phyloP scores from a whole-genome alignment of 768 basidiomycete genomes.

The Termitomyces titanicus region DNA sequence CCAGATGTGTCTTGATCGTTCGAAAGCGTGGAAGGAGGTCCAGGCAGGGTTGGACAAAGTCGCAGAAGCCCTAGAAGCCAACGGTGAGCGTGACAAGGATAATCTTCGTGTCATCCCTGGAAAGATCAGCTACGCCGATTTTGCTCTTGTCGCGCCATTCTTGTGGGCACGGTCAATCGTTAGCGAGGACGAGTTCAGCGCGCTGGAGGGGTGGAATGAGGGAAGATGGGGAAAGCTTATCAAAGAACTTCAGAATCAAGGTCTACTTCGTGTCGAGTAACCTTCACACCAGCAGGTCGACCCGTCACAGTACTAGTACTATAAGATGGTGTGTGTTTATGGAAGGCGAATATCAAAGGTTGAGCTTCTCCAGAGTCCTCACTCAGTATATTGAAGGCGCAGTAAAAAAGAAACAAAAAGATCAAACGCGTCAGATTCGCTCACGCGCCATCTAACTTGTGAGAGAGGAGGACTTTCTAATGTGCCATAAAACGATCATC shows the following conservation, averaged over 20 bases:
- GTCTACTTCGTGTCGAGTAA: constrained; percentile 1
- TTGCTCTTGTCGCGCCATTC: constrained; percentile 4
- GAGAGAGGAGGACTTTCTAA: too few species aligned
- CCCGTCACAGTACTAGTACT: too few species aligned
- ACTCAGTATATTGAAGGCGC: too few species aligned
- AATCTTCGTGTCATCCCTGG: constrained; percentile 10
- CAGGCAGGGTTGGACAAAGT: constrained; percentile 10
- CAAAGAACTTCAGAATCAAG: not conserved
- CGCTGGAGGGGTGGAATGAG: constrained; percentile 11
- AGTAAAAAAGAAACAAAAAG: too few species aligned
- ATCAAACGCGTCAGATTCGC: too few species aligned
- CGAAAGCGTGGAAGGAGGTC: constrained; percentile 7
- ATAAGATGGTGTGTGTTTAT: too few species aligned
- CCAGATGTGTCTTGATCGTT: constrained; percentile 12
- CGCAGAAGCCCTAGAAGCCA: constrained; percentile 10
- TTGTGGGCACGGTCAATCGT: constrained; percentile 7
- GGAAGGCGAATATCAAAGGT: too few species aligned
- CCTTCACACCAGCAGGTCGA: too few species aligned
- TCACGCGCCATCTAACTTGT: too few species aligned
- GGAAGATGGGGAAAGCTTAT: constrained; percentile 12
- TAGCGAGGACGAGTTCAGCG: constrained; percentile 2
- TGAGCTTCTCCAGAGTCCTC: too few species aligned
- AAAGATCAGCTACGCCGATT: constrained; percentile 11
- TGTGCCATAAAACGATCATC: too few species aligned
- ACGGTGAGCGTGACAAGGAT: not conserved